A percentile compares a stretch with the other conserved stretches of the same genome.
Evolutionary conservation across 73 alveolate genomes (phyloP).

Genomic region (Stentor roeselii): DNA sequence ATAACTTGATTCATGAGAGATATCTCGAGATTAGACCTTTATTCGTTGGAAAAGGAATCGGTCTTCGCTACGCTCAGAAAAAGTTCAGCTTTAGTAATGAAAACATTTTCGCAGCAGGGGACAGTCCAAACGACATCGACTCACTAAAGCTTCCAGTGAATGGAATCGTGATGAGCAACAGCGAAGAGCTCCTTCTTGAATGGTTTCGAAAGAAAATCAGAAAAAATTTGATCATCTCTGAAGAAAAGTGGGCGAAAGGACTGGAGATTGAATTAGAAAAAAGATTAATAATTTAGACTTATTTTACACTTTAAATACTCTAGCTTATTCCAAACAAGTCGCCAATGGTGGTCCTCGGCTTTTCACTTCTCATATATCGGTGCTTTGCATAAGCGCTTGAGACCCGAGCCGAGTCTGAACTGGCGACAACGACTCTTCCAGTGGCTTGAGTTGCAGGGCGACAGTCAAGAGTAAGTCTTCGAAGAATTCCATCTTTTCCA

Average conservation of each 20-base stretch:
- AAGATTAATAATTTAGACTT: too few relatives aligned
- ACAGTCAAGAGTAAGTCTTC: not conserved
- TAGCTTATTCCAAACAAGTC: constrained; percentile 1
- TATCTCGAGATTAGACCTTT: not conserved
- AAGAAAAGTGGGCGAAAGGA: too few relatives aligned
- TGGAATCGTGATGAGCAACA: not conserved
- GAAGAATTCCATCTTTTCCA: not conserved
- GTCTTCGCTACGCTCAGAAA: not conserved
- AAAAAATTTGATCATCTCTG: too few relatives aligned
- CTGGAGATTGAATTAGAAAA: too few relatives aligned
- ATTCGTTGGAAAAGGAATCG: not conserved
- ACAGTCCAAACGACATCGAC: not conserved
- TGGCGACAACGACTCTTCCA: not conserved
- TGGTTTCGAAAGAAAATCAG: not conserved
- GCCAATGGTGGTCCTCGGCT: constrained; percentile 3
- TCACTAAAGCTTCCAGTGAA: not conserved
- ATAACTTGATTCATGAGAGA: too few relatives aligned
- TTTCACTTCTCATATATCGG: not conserved
- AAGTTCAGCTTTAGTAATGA: too few relatives aligned
- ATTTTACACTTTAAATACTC: too few relatives aligned
- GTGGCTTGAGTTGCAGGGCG: not conserved
- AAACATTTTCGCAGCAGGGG: not conserved
- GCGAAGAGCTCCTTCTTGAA: not conserved
- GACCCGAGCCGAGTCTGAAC: constrained; percentile 1
- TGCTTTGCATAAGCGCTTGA: not conserved